Evolutionary conservation across 495 filamentous ascomycete species (phyloP), one percentile per base, ranked within the genome.

Genomic region (Xylaria castorea): DNA sequence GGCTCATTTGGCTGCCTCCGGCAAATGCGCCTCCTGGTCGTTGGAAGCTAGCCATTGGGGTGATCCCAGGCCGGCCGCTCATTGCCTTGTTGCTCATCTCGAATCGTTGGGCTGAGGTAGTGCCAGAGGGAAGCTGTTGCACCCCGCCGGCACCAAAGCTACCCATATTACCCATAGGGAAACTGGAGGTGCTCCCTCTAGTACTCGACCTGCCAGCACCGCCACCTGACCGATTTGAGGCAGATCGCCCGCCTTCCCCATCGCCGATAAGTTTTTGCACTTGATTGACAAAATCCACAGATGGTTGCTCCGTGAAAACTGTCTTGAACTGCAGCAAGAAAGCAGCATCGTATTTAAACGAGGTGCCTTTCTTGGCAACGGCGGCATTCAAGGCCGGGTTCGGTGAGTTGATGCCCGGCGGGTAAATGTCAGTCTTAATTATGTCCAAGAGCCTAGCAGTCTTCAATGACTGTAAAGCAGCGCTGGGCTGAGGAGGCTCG

Each of bases 301-400:
- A 95, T 12, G 96, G 96, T 82, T 98, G 97, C 82, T 99, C 96
- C 68, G 91, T 96, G 83, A 97, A 99, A 2, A 94, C 93, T 66
- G 85, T 84, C 84, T 98, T 91, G 87, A 99, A 99, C 78, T 99
- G 97, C n/a, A 98, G 86, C 81, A 99, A 85, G 87, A 99, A 99
- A 62, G 93, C 90, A 70, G 92, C 92, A 80, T 98, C 93, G 83
- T 99, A 99, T 78, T 95, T 93, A 87, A 97, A 97, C 27, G 85
- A 85, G 77, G 92, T 94, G 75, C 91, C 90, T 73, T 92, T 92
- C 69, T 86, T 88, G 5, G 92, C 87, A 22, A 92, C 91, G 60
- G 85, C 90, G 36, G 88, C 83, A 78, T 97, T 99, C 58, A 98
- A 83, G 9, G 95, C 92, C 7, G 95, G 93, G 79, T 97, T 97